Evolutionary conservation across 805 yeast genomes (phyloP).

Genomic region (Yarrowia alimentaria): DNA sequence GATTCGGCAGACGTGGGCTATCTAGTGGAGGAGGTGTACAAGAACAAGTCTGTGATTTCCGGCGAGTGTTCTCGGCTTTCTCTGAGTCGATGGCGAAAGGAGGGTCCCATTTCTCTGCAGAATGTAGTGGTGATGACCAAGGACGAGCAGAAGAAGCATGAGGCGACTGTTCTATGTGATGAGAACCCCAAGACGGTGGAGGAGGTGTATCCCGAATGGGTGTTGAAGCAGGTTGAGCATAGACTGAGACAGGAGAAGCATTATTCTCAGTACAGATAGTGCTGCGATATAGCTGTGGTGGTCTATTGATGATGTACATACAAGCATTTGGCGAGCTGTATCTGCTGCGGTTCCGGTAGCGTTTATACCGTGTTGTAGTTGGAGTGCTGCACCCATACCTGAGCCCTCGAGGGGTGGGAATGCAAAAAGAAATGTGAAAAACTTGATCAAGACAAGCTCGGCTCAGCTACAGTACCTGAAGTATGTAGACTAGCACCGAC

Average conservation of each 20-base stretch:
- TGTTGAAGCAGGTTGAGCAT: slow-evolving; percentile 49
- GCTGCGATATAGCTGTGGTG: no score
- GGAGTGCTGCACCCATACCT: no score
- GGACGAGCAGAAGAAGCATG: slow-evolving; percentile 82
- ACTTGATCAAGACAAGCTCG: no score
- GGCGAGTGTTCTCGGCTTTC: slow-evolving; percentile 77
- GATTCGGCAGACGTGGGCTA: slow-evolving; percentile 68
- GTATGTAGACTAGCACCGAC: no score
- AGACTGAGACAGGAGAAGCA: slow-evolving; percentile 26
- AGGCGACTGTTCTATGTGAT: slow-evolving; percentile 56
- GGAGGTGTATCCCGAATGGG: slow-evolving; percentile 63
- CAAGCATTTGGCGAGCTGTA: no score
- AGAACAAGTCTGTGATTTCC: slow-evolving; percentile 87
- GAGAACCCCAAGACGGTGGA: slow-evolving; percentile 60
- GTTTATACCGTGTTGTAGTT: no score
- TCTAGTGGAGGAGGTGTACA: slow-evolving; percentile 84
- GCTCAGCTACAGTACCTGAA: no score
- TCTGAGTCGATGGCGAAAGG: slow-evolving; percentile 80
- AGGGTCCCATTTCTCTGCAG: slow-evolving; percentile 59
- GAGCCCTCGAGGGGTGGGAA: no score
- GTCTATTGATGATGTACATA: no score
- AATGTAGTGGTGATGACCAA: slow-evolving; percentile 86
- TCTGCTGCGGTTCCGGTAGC: no score
- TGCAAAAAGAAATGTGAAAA: no score
- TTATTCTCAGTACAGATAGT: slow-evolving; percentile 8